Evolutionary conservation across 768 basidiomycete genomes (phyloP), one percentile per base, ranked within the genome.

Genomic region (Amanita exitialis): DNA sequence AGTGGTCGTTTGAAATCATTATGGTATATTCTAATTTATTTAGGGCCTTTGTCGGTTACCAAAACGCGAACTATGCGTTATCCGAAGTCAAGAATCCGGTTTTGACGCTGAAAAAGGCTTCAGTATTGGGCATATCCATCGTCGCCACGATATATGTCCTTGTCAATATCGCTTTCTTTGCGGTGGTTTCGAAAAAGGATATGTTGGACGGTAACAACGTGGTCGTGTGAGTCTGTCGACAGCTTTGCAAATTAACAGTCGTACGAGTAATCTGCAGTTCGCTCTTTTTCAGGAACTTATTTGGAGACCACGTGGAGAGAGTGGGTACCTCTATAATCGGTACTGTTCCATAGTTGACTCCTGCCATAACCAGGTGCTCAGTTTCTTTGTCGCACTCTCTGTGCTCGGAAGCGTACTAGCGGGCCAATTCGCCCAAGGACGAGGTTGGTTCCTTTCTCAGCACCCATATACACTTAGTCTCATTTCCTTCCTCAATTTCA

Each of bases 21-120:
- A 30, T 10, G 6, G 3, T 18, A 18, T 5, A 27, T 15, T n/a
- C 2, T 30, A 4, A n/a, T 49, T 4, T 36, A 2, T 7, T 43
- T 37, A 86, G 84, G 84, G 80, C 82, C 0, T 85, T 79, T 59
- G 72, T 76, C 43, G 86, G 86, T 0, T 90, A 86, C 59, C 76
- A 79, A 2, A 85, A 83, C 52, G 84, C 83, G 7, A 86, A 88
- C 58, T 86, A 85, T 55, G 82, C 79, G 0, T 67, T 89, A 4
- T 83, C 82, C 3, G 86, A 90, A 59, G 70, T 86, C 5, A 73
- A 72, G 20, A 74, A 88, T 54, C 87, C 86, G 1, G 74, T 88
- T 3, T 71, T 74, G 36, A 88, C 85, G 1, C 76, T 90, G 60
- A 85, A 80, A 58, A 68, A 74, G 8, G 87, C 86, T 0, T 83